Conservation (phyloP, 31 red algal genomes). For the Asparagopsis taxiformis region DNA sequence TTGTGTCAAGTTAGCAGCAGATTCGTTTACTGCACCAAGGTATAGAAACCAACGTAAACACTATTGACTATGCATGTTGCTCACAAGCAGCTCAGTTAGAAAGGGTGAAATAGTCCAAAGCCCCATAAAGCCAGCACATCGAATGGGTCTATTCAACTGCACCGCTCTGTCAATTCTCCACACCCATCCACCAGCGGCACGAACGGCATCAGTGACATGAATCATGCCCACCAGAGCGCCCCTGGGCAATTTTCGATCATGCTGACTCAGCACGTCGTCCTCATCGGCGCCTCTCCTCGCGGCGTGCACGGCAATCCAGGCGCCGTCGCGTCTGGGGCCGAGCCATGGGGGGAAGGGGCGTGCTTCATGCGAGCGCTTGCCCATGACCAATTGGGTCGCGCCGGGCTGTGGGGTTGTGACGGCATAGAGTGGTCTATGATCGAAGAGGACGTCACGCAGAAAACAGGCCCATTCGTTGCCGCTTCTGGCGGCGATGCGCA, state of each 20-base stretch:
- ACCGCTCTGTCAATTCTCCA: conserved; percentile 44
- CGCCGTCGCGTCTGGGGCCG: background rate
- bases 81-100: conserved; percentile 21
- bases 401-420: conserved; percentile 36
- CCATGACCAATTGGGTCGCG: conserved; percentile 31
- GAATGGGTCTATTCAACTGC: conserved; percentile 3
- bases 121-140: conserved; percentile 37
- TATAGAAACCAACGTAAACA: background rate
- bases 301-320: conserved; percentile 46
- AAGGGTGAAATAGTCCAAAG: conserved; percentile 31
- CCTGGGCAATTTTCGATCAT: conserved; percentile 6
- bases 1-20: too few relatives aligned
- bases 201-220: conserved; percentile 20
- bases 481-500: conserved; percentile 22
- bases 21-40: too few relatives aligned
- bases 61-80: conserved; percentile 17
- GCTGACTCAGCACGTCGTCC: too few relatives aligned
- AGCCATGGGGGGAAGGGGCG: conserved; percentile 39
- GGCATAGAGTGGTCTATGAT: conserved; percentile 8
- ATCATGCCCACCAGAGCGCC: conserved; percentile 36
- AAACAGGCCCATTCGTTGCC: conserved; percentile 66
- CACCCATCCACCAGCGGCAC: conserved; percentile 11
- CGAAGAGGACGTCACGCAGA: conserved; percentile 27
- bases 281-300: conserved; percentile 15
- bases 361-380: background rate